phyloP scores from a whole-genome alignment of 768 basidiomycete genomes.

The Zangia roseola region DNA sequence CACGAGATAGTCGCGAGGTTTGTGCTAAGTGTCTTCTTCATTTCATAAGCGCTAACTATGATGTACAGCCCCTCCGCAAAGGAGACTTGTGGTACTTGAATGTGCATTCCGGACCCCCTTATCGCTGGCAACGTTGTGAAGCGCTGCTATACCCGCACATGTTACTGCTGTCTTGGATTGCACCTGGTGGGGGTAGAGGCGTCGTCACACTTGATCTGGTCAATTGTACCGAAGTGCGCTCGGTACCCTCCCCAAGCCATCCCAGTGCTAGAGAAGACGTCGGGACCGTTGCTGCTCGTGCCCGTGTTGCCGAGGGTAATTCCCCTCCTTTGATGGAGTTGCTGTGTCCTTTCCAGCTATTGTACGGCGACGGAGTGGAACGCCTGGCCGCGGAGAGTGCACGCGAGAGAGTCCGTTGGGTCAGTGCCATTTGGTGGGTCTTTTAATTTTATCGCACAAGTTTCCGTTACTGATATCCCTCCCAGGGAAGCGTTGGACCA shows the following conservation, averaged over 20 bases:
- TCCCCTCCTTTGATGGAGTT: constrained; percentile 58
- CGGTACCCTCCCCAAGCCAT: constrained; percentile 78
- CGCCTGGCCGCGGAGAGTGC: constrained; percentile 86
- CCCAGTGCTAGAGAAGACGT: constrained; percentile 82
- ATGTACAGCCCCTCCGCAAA: constrained; percentile 74
- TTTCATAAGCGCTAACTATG: constrained; percentile 9
- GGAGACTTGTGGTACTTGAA: constrained; percentile 91
- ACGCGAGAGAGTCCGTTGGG: constrained; percentile 86
- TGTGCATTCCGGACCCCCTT: constrained; percentile 79
- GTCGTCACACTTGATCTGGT: constrained; percentile 84
- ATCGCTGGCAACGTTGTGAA: constrained; percentile 79
- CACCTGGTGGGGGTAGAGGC: constrained; percentile 77
- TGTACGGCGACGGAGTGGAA: constrained; percentile 89
- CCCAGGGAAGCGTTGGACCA: constrained; percentile 78
- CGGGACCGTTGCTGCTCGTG: constrained; percentile 76
- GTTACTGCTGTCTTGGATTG: constrained; percentile 84
- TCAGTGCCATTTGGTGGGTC: constrained; percentile 81
- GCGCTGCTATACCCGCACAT: constrained; percentile 82
- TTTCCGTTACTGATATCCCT: not conserved
- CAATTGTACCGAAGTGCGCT: constrained; percentile 84
- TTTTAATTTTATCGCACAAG: not conserved
- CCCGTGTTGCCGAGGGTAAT: constrained; percentile 49
- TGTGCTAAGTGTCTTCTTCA: constrained; percentile 5
- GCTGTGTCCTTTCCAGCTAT: constrained; percentile 86
- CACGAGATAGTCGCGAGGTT: constrained; percentile 45